Conservation (phyloP, 1,284 basidiomycete species). For the Heterobasidion annosum region DNA sequence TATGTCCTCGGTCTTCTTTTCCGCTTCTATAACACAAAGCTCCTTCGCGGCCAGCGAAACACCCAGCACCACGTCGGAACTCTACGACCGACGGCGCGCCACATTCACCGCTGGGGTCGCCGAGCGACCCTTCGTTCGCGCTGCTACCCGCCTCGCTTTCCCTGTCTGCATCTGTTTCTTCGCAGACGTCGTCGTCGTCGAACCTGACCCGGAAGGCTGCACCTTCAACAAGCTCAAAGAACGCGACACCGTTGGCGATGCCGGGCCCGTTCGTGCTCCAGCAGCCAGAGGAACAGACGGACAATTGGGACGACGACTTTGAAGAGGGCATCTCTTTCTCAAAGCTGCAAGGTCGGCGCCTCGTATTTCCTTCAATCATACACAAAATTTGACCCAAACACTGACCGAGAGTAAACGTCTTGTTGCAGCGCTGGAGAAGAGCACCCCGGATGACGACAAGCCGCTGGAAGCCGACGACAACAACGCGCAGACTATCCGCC, state of each 20-base stretch:
- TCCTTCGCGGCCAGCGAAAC: constrained; percentile 47
- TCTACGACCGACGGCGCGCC: constrained; percentile 18
- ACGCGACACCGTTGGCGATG: constrained; percentile 16
- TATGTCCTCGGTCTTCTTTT: too few relatives aligned
- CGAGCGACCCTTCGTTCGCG: constrained; percentile 19
- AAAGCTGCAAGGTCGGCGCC: constrained; percentile 62
- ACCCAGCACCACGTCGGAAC: constrained; percentile 33
- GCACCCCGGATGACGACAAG: constrained; percentile 50
- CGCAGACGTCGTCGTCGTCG: constrained; percentile 12
- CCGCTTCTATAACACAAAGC: constrained; percentile 10
- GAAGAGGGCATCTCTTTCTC: constrained; percentile 86
- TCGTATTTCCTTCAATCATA: background rate
- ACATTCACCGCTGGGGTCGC: constrained; percentile 17
- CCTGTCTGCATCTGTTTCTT: constrained; percentile 15
- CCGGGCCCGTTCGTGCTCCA: constrained; percentile 37
- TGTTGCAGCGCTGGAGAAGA: constrained; percentile 51
- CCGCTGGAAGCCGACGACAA: constrained; percentile 59
- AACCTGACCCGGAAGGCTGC: constrained; percentile 7
- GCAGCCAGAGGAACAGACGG: constrained; percentile 74
- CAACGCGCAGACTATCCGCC: constrained; percentile 70
- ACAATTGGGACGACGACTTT: constrained; percentile 98
- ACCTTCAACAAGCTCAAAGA: constrained; percentile 13
- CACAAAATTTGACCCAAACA: background rate
- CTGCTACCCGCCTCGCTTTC: constrained; percentile 7
- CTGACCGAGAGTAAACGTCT: background rate